Evolutionary conservation across 805 yeast species (phyloP).

Genomic region (Candida sphagnicola): DNA sequence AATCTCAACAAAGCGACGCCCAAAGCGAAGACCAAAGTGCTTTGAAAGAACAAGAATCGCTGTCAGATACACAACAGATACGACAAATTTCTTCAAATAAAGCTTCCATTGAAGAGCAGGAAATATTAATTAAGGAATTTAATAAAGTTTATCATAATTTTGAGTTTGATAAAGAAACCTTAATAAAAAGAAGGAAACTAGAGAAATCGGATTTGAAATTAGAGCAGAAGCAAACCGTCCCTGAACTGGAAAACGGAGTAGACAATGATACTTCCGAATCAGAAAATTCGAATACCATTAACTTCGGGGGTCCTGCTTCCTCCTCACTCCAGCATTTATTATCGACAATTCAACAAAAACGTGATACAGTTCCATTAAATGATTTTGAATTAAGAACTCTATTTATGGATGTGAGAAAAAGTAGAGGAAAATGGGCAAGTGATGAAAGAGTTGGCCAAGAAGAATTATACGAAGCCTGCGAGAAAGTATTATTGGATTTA

Average conservation of each 20-base stretch:
- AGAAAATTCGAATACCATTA: conserved; percentile 23
- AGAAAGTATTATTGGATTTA: conserved; percentile 85
- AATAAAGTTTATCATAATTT: conserved; percentile 71
- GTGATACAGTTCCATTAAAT: conserved; percentile 69
- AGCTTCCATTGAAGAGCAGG: conserved; percentile 33
- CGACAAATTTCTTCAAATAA: conserved; percentile 1
- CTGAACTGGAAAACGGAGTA: neutral
- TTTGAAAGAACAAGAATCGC: too few species aligned
- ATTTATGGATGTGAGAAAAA: conserved; percentile 89
- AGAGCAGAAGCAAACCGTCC: conserved; percentile 21
- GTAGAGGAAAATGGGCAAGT: conserved; percentile 96
- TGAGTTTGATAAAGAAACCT: conserved; percentile 72
- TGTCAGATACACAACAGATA: conserved; percentile 3
- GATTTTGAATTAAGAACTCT: conserved; percentile 82
- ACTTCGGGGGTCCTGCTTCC: conserved; percentile 31
- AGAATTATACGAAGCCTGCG: conserved; percentile 96
- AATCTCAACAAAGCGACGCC: neutral
- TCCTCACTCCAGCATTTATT: conserved; percentile 69
- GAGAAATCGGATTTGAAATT: conserved; percentile 78
- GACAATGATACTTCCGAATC: conserved; percentile 3
- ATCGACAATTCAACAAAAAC: conserved; percentile 69
- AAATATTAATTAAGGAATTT: conserved; percentile 53
- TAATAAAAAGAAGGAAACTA: conserved; percentile 68
- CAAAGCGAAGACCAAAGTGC: neutral
- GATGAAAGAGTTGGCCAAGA: conserved; percentile 96